phyloP scores from a whole-genome alignment of 768 basidiomycete species.

The Mycena galopus region DNA sequence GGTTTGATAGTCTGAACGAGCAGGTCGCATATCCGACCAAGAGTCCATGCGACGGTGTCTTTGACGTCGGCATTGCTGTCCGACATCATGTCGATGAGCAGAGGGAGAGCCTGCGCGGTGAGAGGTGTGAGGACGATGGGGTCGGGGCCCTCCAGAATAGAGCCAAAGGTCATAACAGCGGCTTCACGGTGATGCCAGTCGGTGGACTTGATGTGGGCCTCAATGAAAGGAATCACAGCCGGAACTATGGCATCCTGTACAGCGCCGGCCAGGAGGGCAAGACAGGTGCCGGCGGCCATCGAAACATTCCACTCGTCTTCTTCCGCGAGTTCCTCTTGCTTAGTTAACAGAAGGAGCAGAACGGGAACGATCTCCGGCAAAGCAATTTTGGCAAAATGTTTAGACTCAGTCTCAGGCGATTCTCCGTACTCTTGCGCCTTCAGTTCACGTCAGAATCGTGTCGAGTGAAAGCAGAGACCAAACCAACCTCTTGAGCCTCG shows the following conservation, averaged over 20 bases:
- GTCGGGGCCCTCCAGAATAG: conserved; percentile 97
- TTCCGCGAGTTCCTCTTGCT: conserved; percentile 96
- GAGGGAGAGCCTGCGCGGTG: conserved; percentile 93
- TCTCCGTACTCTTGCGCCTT: conserved; percentile 94
- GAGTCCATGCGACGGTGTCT: conserved; percentile 98
- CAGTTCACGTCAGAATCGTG: conserved; percentile 23
- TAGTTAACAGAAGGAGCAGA: conserved; percentile 87
- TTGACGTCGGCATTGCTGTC: conserved; percentile 90
- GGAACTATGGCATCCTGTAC: conserved; percentile 93
- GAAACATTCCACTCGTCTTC: conserved; percentile 99
- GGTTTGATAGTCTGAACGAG: conserved; percentile 89
- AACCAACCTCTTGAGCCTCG: conserved; percentile 88
- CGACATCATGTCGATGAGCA: conserved; percentile 95
- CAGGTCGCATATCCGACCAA: conserved; percentile 94
- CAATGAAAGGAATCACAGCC: conserved; percentile 97
- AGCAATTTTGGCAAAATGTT: conserved; percentile 94
- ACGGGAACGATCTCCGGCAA: conserved; percentile 96
- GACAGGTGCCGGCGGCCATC: conserved; percentile 96
- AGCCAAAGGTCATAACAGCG: conserved; percentile 98
- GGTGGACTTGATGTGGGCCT: conserved; percentile 90
- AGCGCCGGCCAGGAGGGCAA: conserved; percentile 89
- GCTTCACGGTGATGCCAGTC: conserved; percentile 98
- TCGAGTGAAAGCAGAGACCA: neutral
- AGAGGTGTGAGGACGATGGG: conserved; percentile 88
- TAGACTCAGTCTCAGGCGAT: conserved; percentile 85